Base-by-base conservation (phyloP, 2,329 filamentous ascomycete species). In the Fusarium sambucinum region DNA sequence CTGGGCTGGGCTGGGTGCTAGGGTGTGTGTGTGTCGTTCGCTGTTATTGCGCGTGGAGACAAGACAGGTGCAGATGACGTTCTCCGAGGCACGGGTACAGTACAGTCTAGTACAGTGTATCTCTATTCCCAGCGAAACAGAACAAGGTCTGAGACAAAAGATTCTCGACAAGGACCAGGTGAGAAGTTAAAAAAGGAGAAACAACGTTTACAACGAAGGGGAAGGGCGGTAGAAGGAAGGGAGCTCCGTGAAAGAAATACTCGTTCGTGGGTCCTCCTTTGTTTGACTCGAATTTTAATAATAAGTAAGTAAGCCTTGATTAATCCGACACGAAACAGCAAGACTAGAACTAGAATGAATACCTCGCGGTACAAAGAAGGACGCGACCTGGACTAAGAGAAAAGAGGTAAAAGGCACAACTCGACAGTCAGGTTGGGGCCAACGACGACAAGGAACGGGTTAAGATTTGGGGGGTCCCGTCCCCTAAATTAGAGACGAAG, bases 61-160 rank as follows among this genome's bases (percentile, higher is more conserved):
- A 33, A 8, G n/a, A 6, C 45, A 17, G 62, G 48, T 74, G 63
- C 68, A 75, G 69, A 75, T 74, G 73, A 75, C 72, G 73, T 69
- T 70, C 73, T 59, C 48, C 52, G 41, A 63, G 59, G 59, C 63
- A 66, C 63, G 68, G 56, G 68, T 62, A 47, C 57, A 44, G 59
- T 62, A 55, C 38, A 35, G 37, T 59, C 32, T 19, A 40, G 41
- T 33, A 62, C 59, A 33, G 52, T 55, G 25, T 8, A 38, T 12
- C n/a, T 16, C 13, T 27, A 38, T 38, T 38, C 25, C 33, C 23
- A 38, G 47, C 17, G 25, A 45, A 45, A 35, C 53, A 68, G 64
- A 59, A 55, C 55, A 68, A 68, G 55, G 54, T 59, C 61, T 67
- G 70, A 68, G 61, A 68, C 55, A 59, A 55, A 59, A 53, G 32